phyloP scores from a whole-genome alignment of 306 rosid genomes.

The Prunus davidiana region DNA sequence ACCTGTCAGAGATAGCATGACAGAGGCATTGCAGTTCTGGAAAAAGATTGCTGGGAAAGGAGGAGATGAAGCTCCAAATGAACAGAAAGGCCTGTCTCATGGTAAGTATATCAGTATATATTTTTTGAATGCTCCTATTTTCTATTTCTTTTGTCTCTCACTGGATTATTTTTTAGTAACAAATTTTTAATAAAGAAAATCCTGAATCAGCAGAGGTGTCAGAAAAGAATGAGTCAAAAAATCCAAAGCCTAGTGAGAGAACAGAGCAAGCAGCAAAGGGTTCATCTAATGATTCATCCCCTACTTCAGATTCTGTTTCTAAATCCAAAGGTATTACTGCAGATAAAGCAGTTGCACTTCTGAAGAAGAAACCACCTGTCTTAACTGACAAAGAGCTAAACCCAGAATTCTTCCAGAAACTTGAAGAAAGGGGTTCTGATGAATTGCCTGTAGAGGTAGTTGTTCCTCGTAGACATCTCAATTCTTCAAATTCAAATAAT shows the following conservation, averaged over 20 bases:
- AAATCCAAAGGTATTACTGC: slow-evolving; percentile 57
- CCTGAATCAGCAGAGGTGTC: slow-evolving; percentile 35
- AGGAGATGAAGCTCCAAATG: slow-evolving; percentile 57
- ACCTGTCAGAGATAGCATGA: slow-evolving; percentile 91
- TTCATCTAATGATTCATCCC: slow-evolving; percentile 47
- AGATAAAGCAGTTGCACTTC: slow-evolving; percentile 80
- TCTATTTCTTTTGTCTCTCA: slow-evolving; percentile 22
- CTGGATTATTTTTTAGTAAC: slow-evolving; percentile 10
- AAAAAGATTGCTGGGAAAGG: slow-evolving; percentile 70
- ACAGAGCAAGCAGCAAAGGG: slow-evolving; percentile 51
- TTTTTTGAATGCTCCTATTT: not conserved
- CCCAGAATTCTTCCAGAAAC: slow-evolving; percentile 92
- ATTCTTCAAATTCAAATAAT: slow-evolving; percentile 61
- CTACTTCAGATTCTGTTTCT: slow-evolving; percentile 44
- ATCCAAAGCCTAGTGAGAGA: slow-evolving; percentile 40
- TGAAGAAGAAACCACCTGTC: slow-evolving; percentile 83
- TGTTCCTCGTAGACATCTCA: slow-evolving; percentile 68
- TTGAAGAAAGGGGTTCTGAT: slow-evolving; percentile 76
- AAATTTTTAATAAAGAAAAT: slow-evolving; percentile 44
- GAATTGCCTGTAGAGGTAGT: slow-evolving; percentile 94
- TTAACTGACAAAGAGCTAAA: slow-evolving; percentile 81
- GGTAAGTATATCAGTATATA: slow-evolving; percentile 40
- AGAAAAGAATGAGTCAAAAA: slow-evolving; percentile 47
- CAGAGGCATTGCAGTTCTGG: slow-evolving; percentile 92
- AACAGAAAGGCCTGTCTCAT: slow-evolving; percentile 41